Evolutionary conservation across 1,284 basidiomycete species (phyloP).

Genomic region (Malassezia pachydermatis): DNA sequence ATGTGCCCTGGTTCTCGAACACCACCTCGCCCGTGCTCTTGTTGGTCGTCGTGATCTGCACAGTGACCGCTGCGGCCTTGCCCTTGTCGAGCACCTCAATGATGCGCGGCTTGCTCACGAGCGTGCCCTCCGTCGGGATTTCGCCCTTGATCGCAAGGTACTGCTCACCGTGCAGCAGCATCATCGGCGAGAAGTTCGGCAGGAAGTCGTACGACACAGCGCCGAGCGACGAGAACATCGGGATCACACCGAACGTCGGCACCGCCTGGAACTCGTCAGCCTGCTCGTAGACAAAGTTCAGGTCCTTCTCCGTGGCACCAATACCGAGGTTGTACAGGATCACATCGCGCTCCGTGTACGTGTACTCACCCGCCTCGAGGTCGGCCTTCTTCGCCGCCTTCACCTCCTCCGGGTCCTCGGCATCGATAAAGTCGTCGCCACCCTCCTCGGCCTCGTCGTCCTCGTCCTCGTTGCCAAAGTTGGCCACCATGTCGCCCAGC

Average conservation of each 20-base stretch:
- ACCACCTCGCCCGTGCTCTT: constrained; percentile 62
- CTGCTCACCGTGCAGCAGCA: constrained; percentile 95
- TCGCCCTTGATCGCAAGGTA: constrained; percentile 77
- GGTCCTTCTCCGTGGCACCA: constrained; percentile 84
- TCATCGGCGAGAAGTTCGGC: constrained; percentile 87
- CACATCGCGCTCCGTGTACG: constrained; percentile 77
- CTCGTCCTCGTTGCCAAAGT: constrained; percentile 38
- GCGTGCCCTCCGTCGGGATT: constrained; percentile 74
- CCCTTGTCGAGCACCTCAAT: constrained; percentile 53
- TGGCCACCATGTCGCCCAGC: constrained; percentile 41
- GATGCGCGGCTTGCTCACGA: constrained; percentile 62
- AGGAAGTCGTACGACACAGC: constrained; percentile 63
- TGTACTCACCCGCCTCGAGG: constrained; percentile 39
- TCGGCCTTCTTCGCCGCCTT: constrained; percentile 65
- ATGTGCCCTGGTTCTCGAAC: constrained; percentile 84
- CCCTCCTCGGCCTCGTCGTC: constrained; percentile 23
- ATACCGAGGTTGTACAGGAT: constrained; percentile 92
- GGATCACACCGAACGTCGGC: constrained; percentile 90
- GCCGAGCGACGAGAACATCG: constrained; percentile 59
- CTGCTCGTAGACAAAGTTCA: constrained; percentile 83
- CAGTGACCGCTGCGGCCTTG: constrained; percentile 36
- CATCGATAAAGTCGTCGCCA: constrained; percentile 57
- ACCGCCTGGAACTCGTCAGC: constrained; percentile 74
- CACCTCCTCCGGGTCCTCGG: constrained; percentile 75
- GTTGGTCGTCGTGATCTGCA: constrained; percentile 27